A percentile compares a stretch with the other conserved stretches of the same genome.
phyloP scores from a whole-genome alignment of 192 early-diverging fungal genomes.

The Spizellomyces sp. region DNA sequence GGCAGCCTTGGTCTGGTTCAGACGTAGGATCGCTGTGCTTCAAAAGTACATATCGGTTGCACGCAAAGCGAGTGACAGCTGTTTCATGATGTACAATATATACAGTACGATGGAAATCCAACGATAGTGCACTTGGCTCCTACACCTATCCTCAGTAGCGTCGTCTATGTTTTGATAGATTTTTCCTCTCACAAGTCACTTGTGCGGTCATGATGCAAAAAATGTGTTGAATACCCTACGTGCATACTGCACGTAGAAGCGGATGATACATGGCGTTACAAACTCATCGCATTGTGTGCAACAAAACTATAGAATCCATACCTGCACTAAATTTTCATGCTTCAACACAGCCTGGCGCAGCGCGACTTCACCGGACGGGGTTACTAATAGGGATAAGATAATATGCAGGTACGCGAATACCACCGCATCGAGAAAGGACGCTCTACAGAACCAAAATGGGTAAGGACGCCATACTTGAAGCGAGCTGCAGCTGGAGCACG shows the following conservation, averaged over 20 bases:
- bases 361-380: conserved; percentile 33
- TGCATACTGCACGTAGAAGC: conserved; percentile 2
- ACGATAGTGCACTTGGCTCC: too few species aligned
- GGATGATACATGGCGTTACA: background rate
- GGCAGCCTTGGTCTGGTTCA: too few species aligned
- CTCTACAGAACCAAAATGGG: conserved; percentile 1
- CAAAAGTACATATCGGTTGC: too few species aligned
- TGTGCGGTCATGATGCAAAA: conserved; percentile 7
- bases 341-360: conserved; percentile 49
- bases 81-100: too few species aligned
- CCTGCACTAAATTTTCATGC: conserved; percentile 57
- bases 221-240: conserved; percentile 27
- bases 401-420: conserved; percentile 64
- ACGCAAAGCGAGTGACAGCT: too few species aligned
- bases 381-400: conserved; percentile 47
- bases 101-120: too few species aligned
- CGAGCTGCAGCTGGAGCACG: background rate
- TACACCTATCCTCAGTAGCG: too few species aligned
- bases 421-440: conserved; percentile 49
- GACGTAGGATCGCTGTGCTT: too few species aligned
- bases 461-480: background rate
- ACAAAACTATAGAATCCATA: conserved; percentile 5
- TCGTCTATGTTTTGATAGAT: too few species aligned
- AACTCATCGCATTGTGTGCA: background rate
- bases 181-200: too few species aligned